These are phyloP conservation scores for Dryadomyces sulphureus DNA, from an alignment of 2,329 filamentous ascomycete genomes.

Conservation along the genomic window DNA sequence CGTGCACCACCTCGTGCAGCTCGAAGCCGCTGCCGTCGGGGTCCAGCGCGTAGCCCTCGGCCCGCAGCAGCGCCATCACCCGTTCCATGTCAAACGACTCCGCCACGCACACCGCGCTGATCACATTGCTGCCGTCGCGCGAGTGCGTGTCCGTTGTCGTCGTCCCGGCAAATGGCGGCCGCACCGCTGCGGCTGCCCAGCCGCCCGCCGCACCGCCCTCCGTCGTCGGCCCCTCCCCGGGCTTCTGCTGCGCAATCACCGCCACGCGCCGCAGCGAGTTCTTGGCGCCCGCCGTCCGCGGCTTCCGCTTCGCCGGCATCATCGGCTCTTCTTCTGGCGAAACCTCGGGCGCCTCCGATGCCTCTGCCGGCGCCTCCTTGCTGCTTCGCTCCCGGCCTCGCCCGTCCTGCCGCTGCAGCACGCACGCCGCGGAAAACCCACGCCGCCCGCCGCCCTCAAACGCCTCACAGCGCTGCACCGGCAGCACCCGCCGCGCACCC, in stretches of 20 bases:
- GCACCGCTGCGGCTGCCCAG: not conserved
- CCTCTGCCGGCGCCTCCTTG: not conserved
- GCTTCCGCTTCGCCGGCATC: slow-evolving; percentile 10
- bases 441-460: no score
- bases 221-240: slow-evolving; percentile 17
- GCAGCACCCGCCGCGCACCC: no score
- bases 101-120: slow-evolving; percentile 47
- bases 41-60: slow-evolving; percentile 46
- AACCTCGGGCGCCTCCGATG: not conserved
- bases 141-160: slow-evolving; percentile 4
- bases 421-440: no score
- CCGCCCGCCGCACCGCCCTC: not conserved
- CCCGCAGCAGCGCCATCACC: slow-evolving; percentile 41
- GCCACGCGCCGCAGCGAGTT: slow-evolving; percentile 74
- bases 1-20: slow-evolving; percentile 47
- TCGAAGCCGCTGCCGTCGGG: slow-evolving; percentile 48
- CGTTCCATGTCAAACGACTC: slow-evolving; percentile 49
- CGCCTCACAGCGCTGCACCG: no score
- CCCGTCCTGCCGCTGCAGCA: no score
- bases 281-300: slow-evolving; percentile 20
- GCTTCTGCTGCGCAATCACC: slow-evolving; percentile 61
- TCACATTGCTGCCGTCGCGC: slow-evolving; percentile 25
- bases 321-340: not conserved
- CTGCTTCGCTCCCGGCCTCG: no score
- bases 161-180: slow-evolving; percentile 9